Base-by-base conservation (phyloP, 352 stramenopile species). In the Phytophthora crassamura region DNA sequence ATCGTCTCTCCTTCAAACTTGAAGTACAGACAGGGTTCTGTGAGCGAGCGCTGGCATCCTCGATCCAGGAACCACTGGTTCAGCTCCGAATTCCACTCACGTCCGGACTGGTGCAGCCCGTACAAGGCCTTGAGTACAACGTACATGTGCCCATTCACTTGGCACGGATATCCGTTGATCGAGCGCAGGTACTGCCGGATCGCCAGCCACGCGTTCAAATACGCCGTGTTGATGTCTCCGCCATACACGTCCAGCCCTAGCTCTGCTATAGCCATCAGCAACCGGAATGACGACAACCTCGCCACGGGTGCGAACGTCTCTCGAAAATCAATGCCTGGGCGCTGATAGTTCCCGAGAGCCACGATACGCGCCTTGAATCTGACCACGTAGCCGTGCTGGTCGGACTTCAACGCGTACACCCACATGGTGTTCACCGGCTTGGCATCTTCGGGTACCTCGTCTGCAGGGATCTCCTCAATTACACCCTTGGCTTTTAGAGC, bases 351-450 rank as follows among this genome's bases (percentile, higher is more conserved):
- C 33, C 41, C 16, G 3, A 25, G 22, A 25, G 22, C 22, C 3
- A 25, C 22, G 22, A 25, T 25, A 25, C 22, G 22, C 22, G 22
- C 22, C 22, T 25, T 25, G 22, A 25, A 25, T 25, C 22, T 25
- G 22, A 25, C 22, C 22, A 25, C 22, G 22, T 25, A 25, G 22
- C 22, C 22, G 22, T 25, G 22, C 22, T 25, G 22, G 22, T 25
- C 22, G 22, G 22, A 25, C 22, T 25, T 25, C 22, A 25, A 25
- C 1, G 6, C 90, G 89, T 9, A 88, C 90, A 20, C 22, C 22
- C 22, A 25, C 22, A 25, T 25, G 3, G 22, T 25, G 22, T 25
- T 25, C 22, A 25, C 22, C 3, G 22, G 22, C 22, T 25, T 25
- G 22, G 22, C 22, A 25, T 25, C 22, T 25, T 25, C 22, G 22